Evolutionary conservation across 371 early-diverging fungal species (phyloP).

Genomic region (Entomophthora muscae): DNA sequence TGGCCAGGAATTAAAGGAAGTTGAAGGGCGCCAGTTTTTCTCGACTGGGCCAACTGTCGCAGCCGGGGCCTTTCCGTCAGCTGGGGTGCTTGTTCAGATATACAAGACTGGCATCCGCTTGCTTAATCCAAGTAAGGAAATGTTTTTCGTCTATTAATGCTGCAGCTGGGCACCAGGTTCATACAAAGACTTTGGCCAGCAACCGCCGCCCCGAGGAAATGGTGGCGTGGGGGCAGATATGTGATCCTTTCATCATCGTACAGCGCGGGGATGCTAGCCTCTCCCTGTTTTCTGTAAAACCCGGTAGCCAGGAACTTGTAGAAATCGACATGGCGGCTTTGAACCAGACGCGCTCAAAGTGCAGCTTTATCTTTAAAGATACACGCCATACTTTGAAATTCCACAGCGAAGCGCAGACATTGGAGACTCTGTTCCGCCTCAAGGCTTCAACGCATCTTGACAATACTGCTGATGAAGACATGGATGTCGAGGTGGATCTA

Average conservation of each 20-base stretch:
- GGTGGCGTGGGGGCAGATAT: slow-evolving; percentile 53
- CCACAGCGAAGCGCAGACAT: not conserved
- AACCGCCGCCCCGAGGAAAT: slow-evolving; percentile 21
- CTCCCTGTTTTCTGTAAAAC: slow-evolving; percentile 21
- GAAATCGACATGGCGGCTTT: not conserved
- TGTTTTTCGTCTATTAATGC: not conserved
- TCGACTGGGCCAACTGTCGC: slow-evolving; percentile 54
- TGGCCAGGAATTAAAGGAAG: slow-evolving; percentile 69
- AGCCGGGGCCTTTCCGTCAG: slow-evolving; percentile 41
- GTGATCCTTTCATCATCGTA: slow-evolving; percentile 66
- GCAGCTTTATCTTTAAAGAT: not conserved
- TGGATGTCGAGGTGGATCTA: slow-evolving; percentile 44
- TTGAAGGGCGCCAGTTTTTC: slow-evolving; percentile 57
- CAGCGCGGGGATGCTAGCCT: slow-evolving; percentile 40
- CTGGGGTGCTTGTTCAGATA: slow-evolving; percentile 60
- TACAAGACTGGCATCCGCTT: slow-evolving; percentile 48
- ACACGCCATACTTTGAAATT: not conserved
- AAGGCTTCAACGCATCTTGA: not conserved
- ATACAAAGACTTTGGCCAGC: slow-evolving; percentile 34
- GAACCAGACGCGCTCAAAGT: not conserved
- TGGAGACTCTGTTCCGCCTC: not conserved
- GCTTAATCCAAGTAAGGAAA: slow-evolving; percentile 28
- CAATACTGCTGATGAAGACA: slow-evolving; percentile 3
- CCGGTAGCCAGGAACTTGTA: not conserved
- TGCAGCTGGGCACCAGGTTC: slow-evolving; percentile 34